phyloP scores from a whole-genome alignment of 2,329 filamentous ascomycete species.

The Colletotrichum phormii region DNA sequence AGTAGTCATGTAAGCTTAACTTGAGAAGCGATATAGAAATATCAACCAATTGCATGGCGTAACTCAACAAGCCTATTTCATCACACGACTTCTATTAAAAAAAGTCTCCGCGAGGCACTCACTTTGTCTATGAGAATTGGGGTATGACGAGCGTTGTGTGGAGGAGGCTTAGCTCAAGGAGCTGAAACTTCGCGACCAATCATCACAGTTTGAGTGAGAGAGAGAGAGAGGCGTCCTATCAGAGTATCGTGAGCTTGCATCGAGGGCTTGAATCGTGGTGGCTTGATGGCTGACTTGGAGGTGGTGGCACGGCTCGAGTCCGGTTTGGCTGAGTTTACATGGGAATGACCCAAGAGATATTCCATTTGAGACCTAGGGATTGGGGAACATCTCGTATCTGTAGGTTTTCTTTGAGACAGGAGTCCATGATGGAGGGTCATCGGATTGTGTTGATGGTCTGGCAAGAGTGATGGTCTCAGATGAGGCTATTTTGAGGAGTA shows the following conservation, averaged over 20 bases:
- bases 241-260: neutral
- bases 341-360: neutral
- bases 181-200: conserved; percentile 12
- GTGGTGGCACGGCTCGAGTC: neutral
- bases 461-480: neutral
- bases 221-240: neutral
- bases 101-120: neutral
- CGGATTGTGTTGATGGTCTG: neutral
- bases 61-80: neutral
- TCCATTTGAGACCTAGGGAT: neutral
- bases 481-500: conserved; percentile 1
- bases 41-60: neutral
- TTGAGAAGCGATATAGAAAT: neutral
- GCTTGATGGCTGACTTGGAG: neutral
- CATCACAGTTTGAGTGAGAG: neutral
- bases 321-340: neutral
- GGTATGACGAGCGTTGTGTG: conserved; percentile 6
- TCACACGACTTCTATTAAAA: neutral
- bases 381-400: neutral
- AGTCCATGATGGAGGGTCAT: neutral
- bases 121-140: neutral
- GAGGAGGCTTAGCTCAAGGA: conserved; percentile 23
- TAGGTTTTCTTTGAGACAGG: neutral
- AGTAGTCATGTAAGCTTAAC: neutral
- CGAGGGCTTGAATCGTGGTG: neutral